These are phyloP conservation scores for Beverwykella pulmonaria DNA, from an alignment of 495 filamentous ascomycete genomes.

Conservation along the genomic window DNA sequence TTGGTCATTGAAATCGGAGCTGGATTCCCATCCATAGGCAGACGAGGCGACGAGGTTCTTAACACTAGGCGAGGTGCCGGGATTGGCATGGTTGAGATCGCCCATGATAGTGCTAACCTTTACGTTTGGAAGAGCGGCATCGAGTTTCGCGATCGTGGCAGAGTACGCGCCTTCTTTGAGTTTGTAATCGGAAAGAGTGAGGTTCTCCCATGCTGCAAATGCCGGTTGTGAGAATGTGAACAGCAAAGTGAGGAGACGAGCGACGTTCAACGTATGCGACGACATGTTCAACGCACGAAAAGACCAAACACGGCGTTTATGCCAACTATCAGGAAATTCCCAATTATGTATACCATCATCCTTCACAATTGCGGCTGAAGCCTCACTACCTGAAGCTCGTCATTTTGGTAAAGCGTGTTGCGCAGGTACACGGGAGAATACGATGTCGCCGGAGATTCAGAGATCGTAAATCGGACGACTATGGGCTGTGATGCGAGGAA, in stretches of 20 bases:
- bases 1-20: conserved; percentile 44
- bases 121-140: conserved; percentile 37
- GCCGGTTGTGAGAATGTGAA: conserved; percentile 23
- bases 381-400: not conserved
- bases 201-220: conserved; percentile 46
- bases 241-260: not conserved
- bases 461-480: not conserved
- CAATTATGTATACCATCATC: not conserved
- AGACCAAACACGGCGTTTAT: not conserved
- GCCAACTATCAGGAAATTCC: not conserved
- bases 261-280: not conserved
- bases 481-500: not conserved
- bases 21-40: conserved; percentile 40
- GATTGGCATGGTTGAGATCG: conserved; percentile 47
- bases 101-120: conserved; percentile 45
- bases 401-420: not conserved
- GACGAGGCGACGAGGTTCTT: conserved; percentile 24
- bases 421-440: not conserved
- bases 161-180: conserved; percentile 32
- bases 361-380: not conserved
- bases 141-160: conserved; percentile 31
- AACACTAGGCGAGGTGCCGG: conserved; percentile 17
- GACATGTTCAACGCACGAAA: not conserved
- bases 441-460: conserved; percentile 8
- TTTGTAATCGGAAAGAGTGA: conserved; percentile 39